Evolutionary conservation across 768 basidiomycete genomes (phyloP).

Genomic region (Lactifluus rugatus): DNA sequence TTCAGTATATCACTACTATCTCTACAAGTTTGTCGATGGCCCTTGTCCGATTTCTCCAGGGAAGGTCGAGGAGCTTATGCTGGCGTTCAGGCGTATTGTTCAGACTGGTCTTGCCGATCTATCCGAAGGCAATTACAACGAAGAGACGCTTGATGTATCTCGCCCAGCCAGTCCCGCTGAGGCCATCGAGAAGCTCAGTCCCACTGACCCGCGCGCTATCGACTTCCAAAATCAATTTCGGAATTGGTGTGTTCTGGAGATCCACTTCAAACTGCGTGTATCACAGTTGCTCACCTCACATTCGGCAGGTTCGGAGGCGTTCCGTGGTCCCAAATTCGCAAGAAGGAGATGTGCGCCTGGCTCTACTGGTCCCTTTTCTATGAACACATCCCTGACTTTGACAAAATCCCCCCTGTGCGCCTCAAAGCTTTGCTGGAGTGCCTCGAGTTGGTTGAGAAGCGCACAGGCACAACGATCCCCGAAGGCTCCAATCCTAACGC

Average conservation of each 20-base stretch:
- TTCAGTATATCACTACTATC: constrained; percentile 50
- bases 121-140: constrained; percentile 43
- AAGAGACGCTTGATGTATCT: constrained; percentile 39
- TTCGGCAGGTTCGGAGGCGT: constrained; percentile 59
- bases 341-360: constrained; percentile 59
- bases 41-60: constrained; percentile 37
- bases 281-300: neutral
- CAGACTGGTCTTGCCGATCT: constrained; percentile 54
- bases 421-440: constrained; percentile 47
- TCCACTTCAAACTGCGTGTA: neutral
- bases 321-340: constrained; percentile 62
- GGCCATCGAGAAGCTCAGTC: constrained; percentile 44
- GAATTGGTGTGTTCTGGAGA: constrained; percentile 33
- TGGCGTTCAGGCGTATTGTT: constrained; percentile 51
- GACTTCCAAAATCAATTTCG: constrained; percentile 63
- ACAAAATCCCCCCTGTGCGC: constrained; percentile 38
- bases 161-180: constrained; percentile 57
- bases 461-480: constrained; percentile 55
- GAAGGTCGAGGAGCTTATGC: constrained; percentile 47
- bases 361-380: constrained; percentile 81
- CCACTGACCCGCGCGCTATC: constrained; percentile 57
- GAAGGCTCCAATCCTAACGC: constrained; percentile 46
- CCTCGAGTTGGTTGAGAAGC: constrained; percentile 55
- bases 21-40: constrained; percentile 39
- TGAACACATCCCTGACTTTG: constrained; percentile 43